These are phyloP conservation scores for Mollisiaceae sp. DNA, from an alignment of 2,329 filamentous ascomycete species.

Conservation along the genomic window DNA sequence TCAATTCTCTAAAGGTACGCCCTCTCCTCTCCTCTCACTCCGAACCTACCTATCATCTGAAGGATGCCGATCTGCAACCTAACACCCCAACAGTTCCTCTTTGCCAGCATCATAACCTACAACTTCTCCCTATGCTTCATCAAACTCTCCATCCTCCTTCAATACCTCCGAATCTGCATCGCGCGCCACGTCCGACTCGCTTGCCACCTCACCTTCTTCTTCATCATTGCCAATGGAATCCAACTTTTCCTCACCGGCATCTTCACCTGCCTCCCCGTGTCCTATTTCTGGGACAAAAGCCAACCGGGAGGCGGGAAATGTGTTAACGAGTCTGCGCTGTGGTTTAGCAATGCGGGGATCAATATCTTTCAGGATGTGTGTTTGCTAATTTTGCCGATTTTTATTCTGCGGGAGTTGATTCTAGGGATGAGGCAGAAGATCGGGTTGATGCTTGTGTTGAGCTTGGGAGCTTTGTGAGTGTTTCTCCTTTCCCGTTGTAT, in stretches of 20 bases:
- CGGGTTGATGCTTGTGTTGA: slow-evolving; percentile 6
- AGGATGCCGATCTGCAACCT: background rate
- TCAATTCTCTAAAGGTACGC: slow-evolving; percentile 12
- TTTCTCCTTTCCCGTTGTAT: background rate
- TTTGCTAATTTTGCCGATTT: slow-evolving; percentile 17
- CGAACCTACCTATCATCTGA: background rate
- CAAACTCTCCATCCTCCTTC: slow-evolving; percentile 24
- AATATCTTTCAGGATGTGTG: slow-evolving; percentile 18
- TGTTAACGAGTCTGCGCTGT: slow-evolving; percentile 16
- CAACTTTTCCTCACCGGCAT: slow-evolving; percentile 17
- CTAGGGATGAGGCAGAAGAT: slow-evolving; percentile 14
- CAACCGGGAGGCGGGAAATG: slow-evolving; percentile 13
- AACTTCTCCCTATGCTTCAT: slow-evolving; percentile 20
- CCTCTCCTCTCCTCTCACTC: background rate
- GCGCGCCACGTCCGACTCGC: background rate
- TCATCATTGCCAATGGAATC: slow-evolving; percentile 13
- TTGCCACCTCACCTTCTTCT: slow-evolving; percentile 15
- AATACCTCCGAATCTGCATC: slow-evolving; percentile 20
- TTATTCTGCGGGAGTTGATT: slow-evolving; percentile 15
- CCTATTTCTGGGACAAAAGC: slow-evolving; percentile 19
- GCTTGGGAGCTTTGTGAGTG: slow-evolving; percentile 18
- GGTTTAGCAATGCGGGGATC: slow-evolving; percentile 20
- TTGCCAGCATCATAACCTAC: slow-evolving; percentile 19
- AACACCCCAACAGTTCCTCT: slow-evolving; percentile 10
- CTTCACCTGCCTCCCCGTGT: slow-evolving; percentile 19